Evolutionary conservation across 1,284 basidiomycete species (phyloP).

Genomic region (Pterulicium gracile): DNA sequence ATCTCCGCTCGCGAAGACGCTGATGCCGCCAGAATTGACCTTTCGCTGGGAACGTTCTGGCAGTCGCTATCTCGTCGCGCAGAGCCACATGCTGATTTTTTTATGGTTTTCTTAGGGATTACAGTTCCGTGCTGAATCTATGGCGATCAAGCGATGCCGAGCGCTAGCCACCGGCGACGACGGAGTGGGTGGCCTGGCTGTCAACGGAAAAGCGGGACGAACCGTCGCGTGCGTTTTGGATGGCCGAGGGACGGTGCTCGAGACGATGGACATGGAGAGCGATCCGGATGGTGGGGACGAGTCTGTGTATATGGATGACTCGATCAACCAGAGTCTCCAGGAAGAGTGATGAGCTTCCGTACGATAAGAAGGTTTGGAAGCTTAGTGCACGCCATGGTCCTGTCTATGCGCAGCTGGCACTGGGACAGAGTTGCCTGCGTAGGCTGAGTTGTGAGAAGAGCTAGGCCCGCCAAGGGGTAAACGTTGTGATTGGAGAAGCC

Average conservation of each 20-base stretch:
- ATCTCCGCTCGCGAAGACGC: no score
- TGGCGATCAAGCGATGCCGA: conserved; percentile 48
- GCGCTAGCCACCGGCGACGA: conserved; percentile 38
- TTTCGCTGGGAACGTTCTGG: no score
- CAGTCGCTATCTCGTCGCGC: conserved; percentile 13
- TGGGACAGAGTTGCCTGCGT: no score
- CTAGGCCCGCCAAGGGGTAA: no score
- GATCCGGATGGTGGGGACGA: conserved; percentile 43
- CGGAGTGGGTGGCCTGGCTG: conserved; percentile 46
- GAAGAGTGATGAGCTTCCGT: no score
- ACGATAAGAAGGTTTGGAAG: no score
- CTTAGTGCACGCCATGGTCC: no score
- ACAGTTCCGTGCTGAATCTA: conserved; percentile 36
- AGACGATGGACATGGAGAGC: conserved; percentile 70
- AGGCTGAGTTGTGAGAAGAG: no score
- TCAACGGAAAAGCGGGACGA: conserved; percentile 65
- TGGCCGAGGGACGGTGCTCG: conserved; percentile 44
- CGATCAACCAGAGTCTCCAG: conserved; percentile 25
- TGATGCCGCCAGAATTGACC: no score
- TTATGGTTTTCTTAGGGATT: conserved; percentile 21
- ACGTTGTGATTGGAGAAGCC: no score
- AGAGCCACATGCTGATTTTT: conserved; percentile 24
- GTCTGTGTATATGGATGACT: conserved; percentile 22
- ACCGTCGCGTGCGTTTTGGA: conserved; percentile 67
- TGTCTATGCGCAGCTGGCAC: no score